A percentile compares a stretch with the other conserved stretches of the same genome.
These are phyloP conservation scores for Trichoderma sp. DNA, from an alignment of 2,329 filamentous ascomycete genomes.

Conservation along the genomic window DNA sequence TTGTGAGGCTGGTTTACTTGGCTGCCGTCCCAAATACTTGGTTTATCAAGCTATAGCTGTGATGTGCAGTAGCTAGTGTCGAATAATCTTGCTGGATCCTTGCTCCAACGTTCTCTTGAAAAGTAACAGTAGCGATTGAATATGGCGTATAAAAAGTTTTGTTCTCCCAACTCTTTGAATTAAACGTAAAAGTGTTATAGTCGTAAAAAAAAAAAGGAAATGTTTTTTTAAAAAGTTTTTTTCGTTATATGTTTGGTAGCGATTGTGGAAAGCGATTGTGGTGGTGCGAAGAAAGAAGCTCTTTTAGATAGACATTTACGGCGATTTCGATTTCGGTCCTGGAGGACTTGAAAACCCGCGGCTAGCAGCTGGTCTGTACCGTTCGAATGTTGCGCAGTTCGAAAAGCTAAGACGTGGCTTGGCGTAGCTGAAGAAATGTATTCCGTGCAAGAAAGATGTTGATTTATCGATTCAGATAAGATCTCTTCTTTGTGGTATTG, in stretches of 20 bases:
- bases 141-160: conserved; percentile 28
- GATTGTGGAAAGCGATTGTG: conserved; percentile 39
- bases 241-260: conserved; percentile 32
- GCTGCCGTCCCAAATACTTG: not conserved
- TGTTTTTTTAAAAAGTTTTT: conserved; percentile 23
- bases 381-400: conserved; percentile 15
- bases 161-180: conserved; percentile 3
- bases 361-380: not conserved
- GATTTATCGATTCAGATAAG: not conserved
- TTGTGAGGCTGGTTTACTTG: conserved; percentile 27
- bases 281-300: conserved; percentile 31
- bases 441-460: conserved; percentile 6
- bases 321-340: conserved; percentile 16
- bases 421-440: not conserved
- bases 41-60: not conserved
- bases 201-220: conserved; percentile 26
- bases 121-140: conserved; percentile 42
- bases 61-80: not conserved
- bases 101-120: conserved; percentile 26
- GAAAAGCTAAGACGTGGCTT: not conserved
- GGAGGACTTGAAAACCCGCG: not conserved
- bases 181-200: conserved; percentile 15
- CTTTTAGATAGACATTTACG: conserved; percentile 26
- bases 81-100: not conserved
- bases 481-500: not conserved